These are phyloP conservation scores for Solanum hybrid DNA, from an alignment of 305 asterid genomes.

Conservation along the genomic window DNA sequence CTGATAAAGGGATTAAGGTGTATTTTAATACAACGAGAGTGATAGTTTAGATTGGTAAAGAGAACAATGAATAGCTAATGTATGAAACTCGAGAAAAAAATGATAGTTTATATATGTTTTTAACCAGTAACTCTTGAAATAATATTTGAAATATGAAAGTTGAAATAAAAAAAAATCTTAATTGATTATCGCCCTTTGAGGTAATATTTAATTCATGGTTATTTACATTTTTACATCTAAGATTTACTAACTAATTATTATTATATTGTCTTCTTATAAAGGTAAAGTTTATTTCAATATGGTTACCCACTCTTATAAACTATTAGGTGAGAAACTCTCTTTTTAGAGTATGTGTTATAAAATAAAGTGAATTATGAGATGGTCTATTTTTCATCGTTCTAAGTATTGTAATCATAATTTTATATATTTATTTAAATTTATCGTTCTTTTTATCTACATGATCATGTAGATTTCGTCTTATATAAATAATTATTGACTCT, in stretches of 20 bases:
- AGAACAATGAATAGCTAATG: neutral
- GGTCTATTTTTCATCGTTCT: neutral
- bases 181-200: no score
- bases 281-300: neutral
- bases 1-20: no score
- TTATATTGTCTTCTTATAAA: neutral
- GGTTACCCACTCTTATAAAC: neutral
- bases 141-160: no score
- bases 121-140: no score
- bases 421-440: no score
- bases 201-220: no score
- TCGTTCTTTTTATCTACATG: neutral
- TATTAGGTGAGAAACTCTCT: neutral
- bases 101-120: no score
- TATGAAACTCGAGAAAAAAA: no score
- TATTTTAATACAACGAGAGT: no score
- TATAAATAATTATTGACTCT: neutral
- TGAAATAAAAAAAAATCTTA: no score
- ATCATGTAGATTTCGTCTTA: neutral
- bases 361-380: neutral
- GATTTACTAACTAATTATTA: no score
- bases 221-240: no score
- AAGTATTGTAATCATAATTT: neutral
- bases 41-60: neutral
- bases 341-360: neutral